These are phyloP conservation scores for Colletotrichum eleusines DNA, from an alignment of 2,329 filamentous ascomycete genomes.

Conservation along the genomic window DNA sequence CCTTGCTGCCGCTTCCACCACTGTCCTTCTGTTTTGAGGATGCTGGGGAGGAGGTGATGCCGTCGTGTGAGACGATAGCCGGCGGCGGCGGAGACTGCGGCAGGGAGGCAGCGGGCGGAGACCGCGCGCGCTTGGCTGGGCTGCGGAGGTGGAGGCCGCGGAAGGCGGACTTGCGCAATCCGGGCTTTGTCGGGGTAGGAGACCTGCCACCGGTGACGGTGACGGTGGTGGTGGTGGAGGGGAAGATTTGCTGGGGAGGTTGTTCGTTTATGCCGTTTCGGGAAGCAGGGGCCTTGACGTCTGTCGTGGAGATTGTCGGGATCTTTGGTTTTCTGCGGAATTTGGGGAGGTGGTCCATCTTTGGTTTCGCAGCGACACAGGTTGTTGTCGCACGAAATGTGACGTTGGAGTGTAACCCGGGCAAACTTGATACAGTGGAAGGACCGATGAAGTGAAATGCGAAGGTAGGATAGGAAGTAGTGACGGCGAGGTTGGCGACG, in stretches of 20 bases:
- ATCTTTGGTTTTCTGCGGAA: conserved; percentile 59
- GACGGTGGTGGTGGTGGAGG: conserved; percentile 37
- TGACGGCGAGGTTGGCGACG: conserved; percentile 2
- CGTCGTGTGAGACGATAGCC: conserved; percentile 54
- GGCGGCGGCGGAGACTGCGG: conserved; percentile 42
- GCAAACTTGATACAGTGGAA: background rate
- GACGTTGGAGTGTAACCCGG: background rate
- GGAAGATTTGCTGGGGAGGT: conserved; percentile 42
- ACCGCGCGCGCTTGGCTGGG: conserved; percentile 62
- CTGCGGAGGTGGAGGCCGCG: conserved; percentile 59
- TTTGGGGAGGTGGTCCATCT: conserved; percentile 58
- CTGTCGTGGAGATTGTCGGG: conserved; percentile 55
- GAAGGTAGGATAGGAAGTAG: background rate
- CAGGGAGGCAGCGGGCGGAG: conserved; percentile 50
- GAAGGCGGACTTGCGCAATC: conserved; percentile 55
- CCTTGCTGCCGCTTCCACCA: conserved; percentile 19
- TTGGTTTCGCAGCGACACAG: conserved; percentile 10
- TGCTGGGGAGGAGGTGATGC: conserved; percentile 44
- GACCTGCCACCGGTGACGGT: conserved; percentile 33
- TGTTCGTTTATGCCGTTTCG: conserved; percentile 45
- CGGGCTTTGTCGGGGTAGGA: conserved; percentile 42
- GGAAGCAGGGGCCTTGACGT: conserved; percentile 47
- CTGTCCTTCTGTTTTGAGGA: conserved; percentile 30
- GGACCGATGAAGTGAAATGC: conserved; percentile 2
- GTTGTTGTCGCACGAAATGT: background rate